A percentile compares a stretch with the other conserved stretches of the same genome.
These are phyloP conservation scores for Phytophthora multivora DNA, from an alignment of 352 stramenopile species.

Conservation along the genomic window DNA sequence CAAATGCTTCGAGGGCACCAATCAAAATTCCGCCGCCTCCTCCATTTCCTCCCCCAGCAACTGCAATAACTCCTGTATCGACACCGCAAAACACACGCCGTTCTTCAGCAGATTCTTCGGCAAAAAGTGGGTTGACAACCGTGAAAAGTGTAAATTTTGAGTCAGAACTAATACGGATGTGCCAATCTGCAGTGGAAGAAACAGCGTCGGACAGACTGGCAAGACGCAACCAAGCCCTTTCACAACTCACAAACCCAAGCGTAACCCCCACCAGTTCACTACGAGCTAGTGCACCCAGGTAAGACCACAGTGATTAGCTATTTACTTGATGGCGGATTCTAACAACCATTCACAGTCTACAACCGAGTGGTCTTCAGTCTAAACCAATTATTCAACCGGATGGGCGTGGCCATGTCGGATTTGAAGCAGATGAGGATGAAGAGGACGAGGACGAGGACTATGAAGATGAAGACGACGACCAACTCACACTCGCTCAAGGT, in stretches of 20 bases:
- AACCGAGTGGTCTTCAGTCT: background rate
- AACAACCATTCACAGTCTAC: conserved; percentile 5
- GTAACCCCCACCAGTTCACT: background rate
- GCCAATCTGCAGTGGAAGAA: background rate
- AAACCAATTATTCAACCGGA: conserved; percentile 22
- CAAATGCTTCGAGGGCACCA: conserved; percentile 5
- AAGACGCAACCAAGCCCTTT: conserved; percentile 62
- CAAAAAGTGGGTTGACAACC: background rate
- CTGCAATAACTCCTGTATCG: conserved; percentile 8
- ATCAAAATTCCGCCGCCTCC: conserved; percentile 56
- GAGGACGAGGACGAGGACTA: conserved; percentile 53
- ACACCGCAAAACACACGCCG: conserved; percentile 10
- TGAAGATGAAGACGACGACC: conserved; percentile 55
- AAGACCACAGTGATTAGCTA: background rate
- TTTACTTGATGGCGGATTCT: background rate
- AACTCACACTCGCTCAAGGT: conserved; percentile 74
- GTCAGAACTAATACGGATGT: background rate
- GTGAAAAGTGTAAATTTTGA: background rate
- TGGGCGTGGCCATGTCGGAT: conserved; percentile 29
- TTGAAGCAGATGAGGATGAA: conserved; percentile 49
- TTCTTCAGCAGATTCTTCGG: conserved; percentile 21
- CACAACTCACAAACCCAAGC: conserved; percentile 53
- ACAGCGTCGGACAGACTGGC: conserved; percentile 41
- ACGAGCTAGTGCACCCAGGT: conserved; percentile 30
- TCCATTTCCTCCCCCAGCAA: conserved; percentile 45